phyloP scores from a whole-genome alignment of 345 rosid genomes.

The Citrus hindsii region DNA sequence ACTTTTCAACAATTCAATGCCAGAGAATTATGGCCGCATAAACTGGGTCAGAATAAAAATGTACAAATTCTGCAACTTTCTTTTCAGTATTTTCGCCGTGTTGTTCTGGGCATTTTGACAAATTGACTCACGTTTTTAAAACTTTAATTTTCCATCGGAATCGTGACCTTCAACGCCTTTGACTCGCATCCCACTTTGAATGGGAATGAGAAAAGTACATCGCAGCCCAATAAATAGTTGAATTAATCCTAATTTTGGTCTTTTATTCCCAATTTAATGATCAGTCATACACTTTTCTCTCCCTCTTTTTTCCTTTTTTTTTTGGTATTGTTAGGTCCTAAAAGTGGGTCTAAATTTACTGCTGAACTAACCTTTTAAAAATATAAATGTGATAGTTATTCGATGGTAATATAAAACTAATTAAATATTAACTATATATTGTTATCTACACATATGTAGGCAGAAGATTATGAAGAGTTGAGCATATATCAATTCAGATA shows the following conservation, averaged over 20 bases:
- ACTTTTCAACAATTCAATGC: background rate
- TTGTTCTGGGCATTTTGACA: background rate
- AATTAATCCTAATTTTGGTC: too few species aligned
- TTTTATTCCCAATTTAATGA: too few species aligned
- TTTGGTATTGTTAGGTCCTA: too few species aligned
- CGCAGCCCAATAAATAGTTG: background rate
- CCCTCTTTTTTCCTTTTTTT: too few species aligned
- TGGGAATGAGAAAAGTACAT: background rate
- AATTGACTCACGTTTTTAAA: background rate
- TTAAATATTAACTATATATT: too few species aligned
- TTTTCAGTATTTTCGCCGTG: background rate
- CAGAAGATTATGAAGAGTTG: too few species aligned
- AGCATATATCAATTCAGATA: accelerated
- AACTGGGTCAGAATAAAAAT: background rate
- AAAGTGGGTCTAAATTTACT: too few species aligned
- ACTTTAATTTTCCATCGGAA: background rate
- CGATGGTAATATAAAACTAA: too few species aligned
- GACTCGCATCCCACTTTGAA: background rate
- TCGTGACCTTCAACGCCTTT: background rate
- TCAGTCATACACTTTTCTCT: too few species aligned
- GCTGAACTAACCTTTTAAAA: too few species aligned
- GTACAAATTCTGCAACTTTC: background rate
- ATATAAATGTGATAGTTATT: too few species aligned
- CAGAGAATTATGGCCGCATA: background rate
- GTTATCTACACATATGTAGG: too few species aligned